Evolutionary conservation across 306 rosid species (phyloP), one percentile per base, ranked within the genome.

Genomic region (Citrullus mucosospermus): DNA sequence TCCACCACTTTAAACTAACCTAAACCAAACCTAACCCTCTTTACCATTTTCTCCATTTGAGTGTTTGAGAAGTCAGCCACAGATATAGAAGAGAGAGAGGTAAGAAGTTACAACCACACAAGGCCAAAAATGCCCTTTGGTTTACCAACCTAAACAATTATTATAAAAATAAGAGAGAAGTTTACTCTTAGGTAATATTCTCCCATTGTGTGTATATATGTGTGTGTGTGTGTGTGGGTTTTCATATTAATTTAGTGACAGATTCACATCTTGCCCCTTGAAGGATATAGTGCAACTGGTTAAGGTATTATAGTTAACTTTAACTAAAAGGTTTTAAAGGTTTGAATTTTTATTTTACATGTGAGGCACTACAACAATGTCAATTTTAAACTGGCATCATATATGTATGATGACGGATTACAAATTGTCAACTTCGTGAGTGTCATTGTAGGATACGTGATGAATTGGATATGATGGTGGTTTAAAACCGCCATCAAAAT

Each of bases 1-100:
- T 69, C n/a, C 55, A 43, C 75, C 75, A 69, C 36, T 69, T 55
- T 69, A 43, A 41, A 69, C 75, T 69, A 69, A 69, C 75, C 4
- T 69, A 69, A 69, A 73, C 58, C 78, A 50, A 61, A 53, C 60
- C 61, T 51, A 51, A 38, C 10, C 58, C 60, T 51, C 58, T 51
- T 73, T 54, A 51, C 10, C 61, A 51, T 53, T 51, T 25, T 51
- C 60, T 53, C 22, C 72, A 22, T 15, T 44, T 73, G 78, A 73
- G 58, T 73, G 61, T 73, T 48, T 73, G 22, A 50, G 46, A 48
- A 48, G 75, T 36, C 15, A 67, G 3, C 55, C 75, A 41, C 9
- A 68, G 3, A n/a, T 12, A n/a, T 5, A 48, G 54, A 48, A 48
- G 51, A 46, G 51, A 46, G 54, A 48, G 13, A 69, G 9, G 51